Evolutionary conservation across 2,329 filamentous ascomycete species (phyloP).

Genomic region (Fusarium zealandicum): DNA sequence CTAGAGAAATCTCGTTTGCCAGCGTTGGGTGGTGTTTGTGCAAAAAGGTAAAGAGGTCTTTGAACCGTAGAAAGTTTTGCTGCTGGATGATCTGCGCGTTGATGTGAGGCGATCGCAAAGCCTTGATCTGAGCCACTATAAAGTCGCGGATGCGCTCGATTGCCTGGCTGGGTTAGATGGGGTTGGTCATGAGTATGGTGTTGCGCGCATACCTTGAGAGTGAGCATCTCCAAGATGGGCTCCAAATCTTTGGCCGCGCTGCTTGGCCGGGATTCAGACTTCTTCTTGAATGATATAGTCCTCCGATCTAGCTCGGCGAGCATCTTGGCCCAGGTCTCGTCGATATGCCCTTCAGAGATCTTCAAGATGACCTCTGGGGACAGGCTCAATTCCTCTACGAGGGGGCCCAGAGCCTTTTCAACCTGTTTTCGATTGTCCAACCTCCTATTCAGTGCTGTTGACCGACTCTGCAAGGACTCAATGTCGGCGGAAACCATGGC

Average conservation of each 20-base stretch:
- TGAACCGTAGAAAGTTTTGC: conserved; percentile 86
- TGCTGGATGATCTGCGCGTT: conserved; percentile 98
- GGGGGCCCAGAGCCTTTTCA: conserved; percentile 84
- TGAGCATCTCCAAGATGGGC: conserved; percentile 84
- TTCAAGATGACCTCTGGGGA: conserved; percentile 83
- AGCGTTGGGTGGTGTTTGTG: conserved; percentile 82
- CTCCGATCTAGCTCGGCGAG: conserved; percentile 85
- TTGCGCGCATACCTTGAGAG: conserved; percentile 68
- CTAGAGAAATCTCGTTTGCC: conserved; percentile 87
- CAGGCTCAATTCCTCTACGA: conserved; percentile 91
- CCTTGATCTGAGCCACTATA: conserved; percentile 92
- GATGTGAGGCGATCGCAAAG: conserved; percentile 90
- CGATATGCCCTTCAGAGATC: conserved; percentile 87
- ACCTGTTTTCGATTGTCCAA: conserved; percentile 89
- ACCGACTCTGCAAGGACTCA: conserved; percentile 88
- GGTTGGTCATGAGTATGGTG: neutral
- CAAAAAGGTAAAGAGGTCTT: conserved; percentile 86
- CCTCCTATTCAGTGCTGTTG: conserved; percentile 80
- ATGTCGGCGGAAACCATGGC: conserved; percentile 94
- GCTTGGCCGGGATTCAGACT: conserved; percentile 65
- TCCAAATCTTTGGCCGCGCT: conserved; percentile 85
- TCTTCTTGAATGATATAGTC: conserved; percentile 74
- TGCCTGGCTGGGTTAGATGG: conserved; percentile 59
- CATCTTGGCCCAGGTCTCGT: conserved; percentile 86
- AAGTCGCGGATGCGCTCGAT: conserved; percentile 94